Evolutionary conservation across 495 filamentous ascomycete genomes (phyloP).

Genomic region (Aspergillus steynii): DNA sequence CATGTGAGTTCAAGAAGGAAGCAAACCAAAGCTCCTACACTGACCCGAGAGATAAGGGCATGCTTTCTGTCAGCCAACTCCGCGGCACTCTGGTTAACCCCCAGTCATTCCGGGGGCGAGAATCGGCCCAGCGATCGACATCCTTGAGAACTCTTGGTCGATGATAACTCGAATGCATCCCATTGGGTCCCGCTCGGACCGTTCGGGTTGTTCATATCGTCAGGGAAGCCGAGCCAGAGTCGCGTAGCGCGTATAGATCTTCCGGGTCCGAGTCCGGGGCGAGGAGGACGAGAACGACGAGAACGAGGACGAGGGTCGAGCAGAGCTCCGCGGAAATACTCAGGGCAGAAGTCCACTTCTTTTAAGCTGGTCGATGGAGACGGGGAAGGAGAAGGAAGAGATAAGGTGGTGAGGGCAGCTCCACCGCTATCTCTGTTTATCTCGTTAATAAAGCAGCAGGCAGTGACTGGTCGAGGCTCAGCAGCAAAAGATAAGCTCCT

Average conservation of each 20-base stretch:
- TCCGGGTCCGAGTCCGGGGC: neutral
- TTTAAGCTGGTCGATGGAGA: constrained; percentile 7
- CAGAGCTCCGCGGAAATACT: constrained; percentile 9
- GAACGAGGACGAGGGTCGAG: neutral
- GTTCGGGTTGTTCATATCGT: too few relatives aligned
- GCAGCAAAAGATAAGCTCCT: neutral
- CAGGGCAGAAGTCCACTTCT: constrained; percentile 3
- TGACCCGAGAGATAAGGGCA: neutral
- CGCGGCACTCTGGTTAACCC: neutral
- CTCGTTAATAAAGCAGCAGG: too few relatives aligned
- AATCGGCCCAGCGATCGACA: neutral
- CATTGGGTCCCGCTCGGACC: neutral
- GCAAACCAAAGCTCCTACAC: neutral
- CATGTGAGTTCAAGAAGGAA: neutral
- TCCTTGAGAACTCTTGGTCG: neutral
- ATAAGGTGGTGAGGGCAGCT: constrained; percentile 1
- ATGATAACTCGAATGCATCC: neutral
- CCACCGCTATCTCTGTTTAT: constrained; percentile 5
- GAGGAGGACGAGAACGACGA: neutral
- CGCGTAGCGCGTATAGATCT: neutral
- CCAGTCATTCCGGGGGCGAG: neutral
- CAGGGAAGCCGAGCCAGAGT: neutral
- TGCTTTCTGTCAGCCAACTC: neutral
- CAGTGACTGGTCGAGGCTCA: neutral
- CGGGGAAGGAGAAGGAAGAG: constrained; percentile 1